Conservation (phyloP, 2,329 filamentous ascomycete species). For the Beauveria rudraprayagi region DNA sequence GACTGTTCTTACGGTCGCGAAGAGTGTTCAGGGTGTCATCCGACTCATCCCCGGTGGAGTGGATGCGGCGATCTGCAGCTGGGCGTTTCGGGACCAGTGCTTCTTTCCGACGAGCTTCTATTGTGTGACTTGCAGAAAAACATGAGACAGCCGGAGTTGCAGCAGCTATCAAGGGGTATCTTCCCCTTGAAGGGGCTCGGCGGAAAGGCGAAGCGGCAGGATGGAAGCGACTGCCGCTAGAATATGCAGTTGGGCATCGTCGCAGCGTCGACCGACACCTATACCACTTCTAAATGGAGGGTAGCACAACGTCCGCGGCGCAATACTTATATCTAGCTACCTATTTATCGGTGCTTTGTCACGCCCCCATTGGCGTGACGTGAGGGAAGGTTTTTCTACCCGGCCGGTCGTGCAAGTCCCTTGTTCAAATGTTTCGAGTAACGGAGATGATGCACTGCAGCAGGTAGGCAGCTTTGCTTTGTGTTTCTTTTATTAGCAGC, state of each 20-base stretch:
- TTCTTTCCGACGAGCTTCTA: not conserved
- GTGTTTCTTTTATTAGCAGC: not conserved
- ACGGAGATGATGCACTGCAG: not conserved
- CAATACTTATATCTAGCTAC: not conserved
- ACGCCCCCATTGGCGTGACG: not conserved
- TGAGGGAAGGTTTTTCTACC: not conserved
- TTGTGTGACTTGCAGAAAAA: not conserved
- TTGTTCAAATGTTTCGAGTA: not conserved
- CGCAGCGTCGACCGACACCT: not conserved
- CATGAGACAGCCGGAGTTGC: not conserved
- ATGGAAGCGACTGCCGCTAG: not conserved
- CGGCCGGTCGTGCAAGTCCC: not conserved
- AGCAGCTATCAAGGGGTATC: not conserved
- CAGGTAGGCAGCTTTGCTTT: not conserved
- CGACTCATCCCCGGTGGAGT: not conserved
- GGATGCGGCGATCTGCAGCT: not conserved
- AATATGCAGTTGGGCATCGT: not conserved
- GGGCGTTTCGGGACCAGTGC: constrained; percentile 1
- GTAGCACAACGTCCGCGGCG: not conserved
- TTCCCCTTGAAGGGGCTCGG: not conserved
- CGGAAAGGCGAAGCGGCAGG: not conserved
- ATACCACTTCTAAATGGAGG: not conserved
- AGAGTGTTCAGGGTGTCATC: not conserved
- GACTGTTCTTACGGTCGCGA: not conserved
- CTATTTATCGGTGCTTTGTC: not conserved